These are phyloP conservation scores for Sequoiadendron giganteum DNA, from an alignment of 75 land plant genomes.

Conservation along the genomic window DNA sequence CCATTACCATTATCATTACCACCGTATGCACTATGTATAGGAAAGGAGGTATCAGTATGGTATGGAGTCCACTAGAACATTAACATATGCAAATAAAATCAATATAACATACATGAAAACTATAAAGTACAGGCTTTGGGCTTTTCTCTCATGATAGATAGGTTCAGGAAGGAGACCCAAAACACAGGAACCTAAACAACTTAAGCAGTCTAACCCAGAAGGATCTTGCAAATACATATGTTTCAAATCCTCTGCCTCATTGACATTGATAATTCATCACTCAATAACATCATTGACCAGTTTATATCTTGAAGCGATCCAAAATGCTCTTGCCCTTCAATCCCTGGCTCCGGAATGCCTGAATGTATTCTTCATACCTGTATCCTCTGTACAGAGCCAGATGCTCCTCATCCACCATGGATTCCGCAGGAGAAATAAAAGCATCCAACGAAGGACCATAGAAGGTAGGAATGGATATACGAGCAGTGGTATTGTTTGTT, in stretches of 20 bases:
- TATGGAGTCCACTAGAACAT: no score
- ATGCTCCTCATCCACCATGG: constrained; percentile 23
- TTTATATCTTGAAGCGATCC: background rate
- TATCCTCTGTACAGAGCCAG: background rate
- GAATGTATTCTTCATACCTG: background rate
- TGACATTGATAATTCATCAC: background rate
- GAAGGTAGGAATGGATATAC: constrained; percentile 59
- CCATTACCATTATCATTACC: no score
- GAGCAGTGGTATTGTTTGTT: constrained; percentile 24
- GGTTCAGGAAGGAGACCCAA: no score
- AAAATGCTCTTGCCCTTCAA: background rate
- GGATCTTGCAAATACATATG: no score
- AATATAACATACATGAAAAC: no score
- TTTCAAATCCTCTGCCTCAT: background rate
- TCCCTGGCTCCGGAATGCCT: background rate
- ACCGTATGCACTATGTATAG: no score
- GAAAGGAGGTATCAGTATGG: no score
- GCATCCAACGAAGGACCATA: constrained; percentile 53
- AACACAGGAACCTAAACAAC: no score
- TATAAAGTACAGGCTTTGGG: no score
- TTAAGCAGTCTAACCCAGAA: no score
- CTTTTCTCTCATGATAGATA: no score
- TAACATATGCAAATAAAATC: no score
- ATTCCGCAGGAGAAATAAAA: constrained; percentile 30
- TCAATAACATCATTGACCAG: background rate